Percentiles rank a stretch among this genome's conserved stretches.
These are phyloP conservation scores for Stemphylium vesicarium DNA, from an alignment of 2,329 filamentous ascomycete species.

Conservation along the genomic window DNA sequence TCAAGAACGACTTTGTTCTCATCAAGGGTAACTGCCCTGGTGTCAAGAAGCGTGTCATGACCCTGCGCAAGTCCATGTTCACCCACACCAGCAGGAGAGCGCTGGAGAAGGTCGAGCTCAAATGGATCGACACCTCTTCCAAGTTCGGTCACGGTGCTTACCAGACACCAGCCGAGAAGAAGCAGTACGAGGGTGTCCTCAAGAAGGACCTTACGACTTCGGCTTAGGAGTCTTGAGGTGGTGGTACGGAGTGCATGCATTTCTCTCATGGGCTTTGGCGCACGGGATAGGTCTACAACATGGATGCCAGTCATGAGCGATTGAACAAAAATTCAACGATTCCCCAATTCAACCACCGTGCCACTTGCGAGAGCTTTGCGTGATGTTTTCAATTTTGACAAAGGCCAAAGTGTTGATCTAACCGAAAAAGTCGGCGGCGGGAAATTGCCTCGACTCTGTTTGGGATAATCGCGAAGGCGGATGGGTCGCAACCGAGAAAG, in stretches of 20 bases:
- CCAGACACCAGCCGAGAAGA: constrained; percentile 99
- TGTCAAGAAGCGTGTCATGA: constrained; percentile 99
- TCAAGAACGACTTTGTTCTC: constrained; percentile 99
- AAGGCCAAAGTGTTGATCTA: too few relatives aligned
- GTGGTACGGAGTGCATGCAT: constrained; percentile 35
- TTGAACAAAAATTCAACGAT: constrained; percentile 48
- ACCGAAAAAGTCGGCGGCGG: too few relatives aligned
- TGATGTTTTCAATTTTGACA: not conserved
- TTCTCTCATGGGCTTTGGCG: constrained; percentile 46
- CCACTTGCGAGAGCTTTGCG: not conserved
- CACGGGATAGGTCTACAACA: constrained; percentile 46
- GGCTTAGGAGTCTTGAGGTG: constrained; percentile 53
- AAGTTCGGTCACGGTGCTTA: constrained; percentile 99
- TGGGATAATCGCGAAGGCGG: too few relatives aligned
- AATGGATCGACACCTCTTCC: constrained; percentile 99
- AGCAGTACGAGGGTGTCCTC: constrained; percentile 95
- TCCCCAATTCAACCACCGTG: constrained; percentile 39
- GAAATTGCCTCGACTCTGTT: too few relatives aligned
- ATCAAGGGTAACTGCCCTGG: constrained; percentile 97
- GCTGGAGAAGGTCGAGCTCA: constrained; percentile 99
- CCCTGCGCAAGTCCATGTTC: constrained; percentile 98
- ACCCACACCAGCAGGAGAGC: constrained; percentile 93
- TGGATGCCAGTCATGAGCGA: constrained; percentile 41
- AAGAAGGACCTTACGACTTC: constrained; percentile 87
- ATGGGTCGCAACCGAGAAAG: too few relatives aligned